Base-by-base conservation (phyloP, 352 stramenopile genomes). In the Globisporangium uncinulatum region DNA sequence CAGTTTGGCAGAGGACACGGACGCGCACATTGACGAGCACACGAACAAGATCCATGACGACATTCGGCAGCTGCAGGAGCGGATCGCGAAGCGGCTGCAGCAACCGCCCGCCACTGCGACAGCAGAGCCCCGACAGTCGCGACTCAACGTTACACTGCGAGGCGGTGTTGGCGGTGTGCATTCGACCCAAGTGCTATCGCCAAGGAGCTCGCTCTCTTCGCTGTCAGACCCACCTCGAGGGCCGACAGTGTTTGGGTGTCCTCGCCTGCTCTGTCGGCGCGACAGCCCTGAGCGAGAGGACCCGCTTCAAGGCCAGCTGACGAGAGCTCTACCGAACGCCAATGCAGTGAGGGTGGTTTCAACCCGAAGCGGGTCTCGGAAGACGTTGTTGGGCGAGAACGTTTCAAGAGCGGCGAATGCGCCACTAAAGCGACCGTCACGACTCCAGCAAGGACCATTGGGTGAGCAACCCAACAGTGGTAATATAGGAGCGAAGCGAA, bases 11-110 rank as follows among this genome's bases (percentile, higher is more conserved):
- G 78, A 83, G 54, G 55, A 65, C 2, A 52, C 66, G 34, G 51
- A 57, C 11, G 39, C 24, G 1, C 54, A 41, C 17, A 76, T 92
- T 19, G 77, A 92, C 17, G 66, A 68, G 6, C 79, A 81, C 41
- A 82, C 79, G 1, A 83, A 51, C 44, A 88, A 78, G 29, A 69
- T 93, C 29, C 83, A 89, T 55, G 76, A 86, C 52, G 83, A 93
- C 53, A 83, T 92, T 41, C 74, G 76, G 15, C 54, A 76, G 13
- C 62, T 94, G 4, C 83, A 94, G 45, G 67, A 87, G 21, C 66
- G 79, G 1, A 84, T 94, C 42, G 70, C 76, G 10, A 76, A 77
- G 39, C 68, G 79, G 14, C 67, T 92, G 6, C 69, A 86, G 42
- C 77, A 88, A 46, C 57, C 60, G 1, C 65, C 74, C 31, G 46